A percentile compares a stretch with the other conserved stretches of the same genome.
Evolutionary conservation across 441 rosid species (phyloP).

Genomic region (Brassica hybrid): DNA sequence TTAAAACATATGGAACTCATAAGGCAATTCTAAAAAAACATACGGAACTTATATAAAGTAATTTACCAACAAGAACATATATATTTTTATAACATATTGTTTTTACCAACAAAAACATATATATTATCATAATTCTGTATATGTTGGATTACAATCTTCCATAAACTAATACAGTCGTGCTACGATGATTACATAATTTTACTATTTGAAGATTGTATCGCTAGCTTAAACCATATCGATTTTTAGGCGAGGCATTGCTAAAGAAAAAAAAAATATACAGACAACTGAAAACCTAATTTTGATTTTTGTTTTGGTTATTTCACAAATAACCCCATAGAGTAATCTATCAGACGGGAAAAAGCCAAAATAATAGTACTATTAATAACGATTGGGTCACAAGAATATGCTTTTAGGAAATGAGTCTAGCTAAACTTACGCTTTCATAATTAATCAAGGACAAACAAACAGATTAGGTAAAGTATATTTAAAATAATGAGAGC

Average conservation of each 20-base stretch:
- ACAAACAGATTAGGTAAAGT: slow-evolving; percentile 27
- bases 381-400: slow-evolving; percentile 26
- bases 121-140: neutral
- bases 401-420: slow-evolving; percentile 40
- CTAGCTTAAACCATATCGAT: neutral
- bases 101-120: neutral
- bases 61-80: too few species aligned
- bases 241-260: neutral
- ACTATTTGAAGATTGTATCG: neutral
- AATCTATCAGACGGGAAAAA: neutral
- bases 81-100: too few species aligned
- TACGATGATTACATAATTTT: neutral
- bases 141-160: neutral
- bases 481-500: slow-evolving; percentile 26
- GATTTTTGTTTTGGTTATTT: too few species aligned
- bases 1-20: neutral
- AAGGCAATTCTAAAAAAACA: too few species aligned
- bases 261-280: neutral
- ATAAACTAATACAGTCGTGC: neutral
- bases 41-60: neutral
- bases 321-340: too few species aligned
- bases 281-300: too few species aligned
- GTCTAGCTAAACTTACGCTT: slow-evolving; percentile 25
- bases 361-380: too few species aligned
- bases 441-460: slow-evolving; percentile 30